Conservation (phyloP, 495 filamentous ascomycete genomes). For the Rhizodiscina lignyota region DNA sequence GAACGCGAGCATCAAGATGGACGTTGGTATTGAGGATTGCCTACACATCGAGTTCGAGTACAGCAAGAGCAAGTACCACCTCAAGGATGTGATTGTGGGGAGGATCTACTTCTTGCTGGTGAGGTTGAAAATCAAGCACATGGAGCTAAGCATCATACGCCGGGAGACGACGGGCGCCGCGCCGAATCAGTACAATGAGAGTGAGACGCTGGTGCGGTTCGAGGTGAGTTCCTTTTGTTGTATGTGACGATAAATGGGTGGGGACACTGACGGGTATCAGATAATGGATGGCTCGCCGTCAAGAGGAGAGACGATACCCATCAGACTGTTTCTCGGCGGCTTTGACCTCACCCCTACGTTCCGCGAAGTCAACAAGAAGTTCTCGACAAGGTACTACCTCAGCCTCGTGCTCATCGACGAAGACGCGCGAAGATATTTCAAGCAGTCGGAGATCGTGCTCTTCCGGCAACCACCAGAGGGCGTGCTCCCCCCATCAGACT, state of each 20-base stretch:
- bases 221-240: slow-evolving; percentile 40
- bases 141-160: slow-evolving; percentile 97
- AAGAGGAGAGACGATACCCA: slow-evolving; percentile 86
- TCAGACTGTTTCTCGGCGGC: slow-evolving; percentile 90
- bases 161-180: slow-evolving; percentile 91
- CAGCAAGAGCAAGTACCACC: slow-evolving; percentile 95
- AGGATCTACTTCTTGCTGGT: slow-evolving; percentile 98
- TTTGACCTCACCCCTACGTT: slow-evolving; percentile 98
- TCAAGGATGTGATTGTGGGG: slow-evolving; percentile 98
- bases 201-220: slow-evolving; percentile 92
- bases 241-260: slow-evolving; percentile 1
- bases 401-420: slow-evolving; percentile 95
- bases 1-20: slow-evolving; percentile 99
- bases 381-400: slow-evolving; percentile 94
- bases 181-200: slow-evolving; percentile 99
- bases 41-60: slow-evolving; percentile 99
- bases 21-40: slow-evolving; percentile 98
- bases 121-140: slow-evolving; percentile 98
- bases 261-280: slow-evolving; percentile 24
- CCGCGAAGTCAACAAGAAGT: slow-evolving; percentile 99
- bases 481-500: slow-evolving; percentile 10
- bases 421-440: slow-evolving; percentile 96
- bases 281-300: slow-evolving; percentile 99
- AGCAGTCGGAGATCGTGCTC: slow-evolving; percentile 96
- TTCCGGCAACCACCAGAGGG: slow-evolving; percentile 80